phyloP scores from a whole-genome alignment of 2,329 filamentous ascomycete species.

The Alternaria triticimaculans region DNA sequence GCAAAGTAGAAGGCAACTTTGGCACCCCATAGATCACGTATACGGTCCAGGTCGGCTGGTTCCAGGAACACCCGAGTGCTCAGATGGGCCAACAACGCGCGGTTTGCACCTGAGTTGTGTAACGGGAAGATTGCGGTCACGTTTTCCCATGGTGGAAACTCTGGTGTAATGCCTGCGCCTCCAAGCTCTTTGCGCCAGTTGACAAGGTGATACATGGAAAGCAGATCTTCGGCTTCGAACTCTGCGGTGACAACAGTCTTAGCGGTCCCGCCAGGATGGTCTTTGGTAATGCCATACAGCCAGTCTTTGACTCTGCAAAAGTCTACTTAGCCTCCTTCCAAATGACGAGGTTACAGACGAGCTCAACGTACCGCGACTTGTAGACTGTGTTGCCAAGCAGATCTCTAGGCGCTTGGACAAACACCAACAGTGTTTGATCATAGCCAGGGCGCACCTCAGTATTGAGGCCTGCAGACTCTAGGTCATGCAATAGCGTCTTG shows the following conservation, averaged over 20 bases:
- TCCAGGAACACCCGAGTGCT: conserved; percentile 73
- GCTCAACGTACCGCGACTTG: conserved; percentile 32
- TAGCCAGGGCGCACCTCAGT: conserved; percentile 42
- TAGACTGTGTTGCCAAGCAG: conserved; percentile 41
- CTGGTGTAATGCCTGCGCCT: conserved; percentile 77
- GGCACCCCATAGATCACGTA: conserved; percentile 79
- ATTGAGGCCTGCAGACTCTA: conserved; percentile 37
- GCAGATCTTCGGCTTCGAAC: conserved; percentile 78
- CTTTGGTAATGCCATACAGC: conserved; percentile 75
- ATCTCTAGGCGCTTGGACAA: conserved; percentile 39
- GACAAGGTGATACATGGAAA: conserved; percentile 79
- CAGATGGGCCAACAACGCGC: conserved; percentile 76
- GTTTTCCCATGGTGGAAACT: conserved; percentile 72
- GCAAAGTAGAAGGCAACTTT: conserved; percentile 56
- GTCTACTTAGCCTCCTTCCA: not conserved
- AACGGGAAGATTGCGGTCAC: conserved; percentile 79
- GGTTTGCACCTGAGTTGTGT: conserved; percentile 78
- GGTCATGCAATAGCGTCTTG: conserved; percentile 27
- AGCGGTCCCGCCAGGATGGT: conserved; percentile 60
- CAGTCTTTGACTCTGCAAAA: conserved; percentile 75
- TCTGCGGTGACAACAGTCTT: conserved; percentile 63
- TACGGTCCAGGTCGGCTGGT: conserved; percentile 71
- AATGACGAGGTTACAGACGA: not conserved
- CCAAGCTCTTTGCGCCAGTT: conserved; percentile 75
- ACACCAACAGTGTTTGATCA: conserved; percentile 37